A percentile compares a stretch with the other conserved stretches of the same genome.
phyloP scores from a whole-genome alignment of 352 stramenopile species.

The Globisporangium recalcitrans region DNA sequence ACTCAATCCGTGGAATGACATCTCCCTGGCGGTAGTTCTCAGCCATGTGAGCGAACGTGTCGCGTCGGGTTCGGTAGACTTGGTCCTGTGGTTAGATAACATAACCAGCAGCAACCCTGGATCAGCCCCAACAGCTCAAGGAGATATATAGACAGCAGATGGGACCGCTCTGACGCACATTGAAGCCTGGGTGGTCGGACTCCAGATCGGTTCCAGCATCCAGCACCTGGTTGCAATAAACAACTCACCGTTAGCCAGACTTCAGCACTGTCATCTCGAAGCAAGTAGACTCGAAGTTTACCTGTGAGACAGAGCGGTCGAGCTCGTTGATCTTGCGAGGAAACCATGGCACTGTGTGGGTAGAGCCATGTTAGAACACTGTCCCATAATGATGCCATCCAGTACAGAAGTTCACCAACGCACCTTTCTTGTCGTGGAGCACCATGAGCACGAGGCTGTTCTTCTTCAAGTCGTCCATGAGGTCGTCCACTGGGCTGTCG shows the following conservation, averaged over 20 bases:
- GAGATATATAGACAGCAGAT: background rate
- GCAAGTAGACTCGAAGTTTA: slow-evolving; percentile 19
- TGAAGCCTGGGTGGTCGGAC: slow-evolving; percentile 94
- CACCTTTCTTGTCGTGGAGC: slow-evolving; percentile 92
- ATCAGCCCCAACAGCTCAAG: background rate
- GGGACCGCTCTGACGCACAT: slow-evolving; percentile 33
- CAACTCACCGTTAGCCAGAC: no score
- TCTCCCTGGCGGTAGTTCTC: slow-evolving; percentile 88
- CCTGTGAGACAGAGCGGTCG: slow-evolving; percentile 61
- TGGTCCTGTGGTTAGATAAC: slow-evolving; percentile 55
- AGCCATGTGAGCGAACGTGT: slow-evolving; percentile 86
- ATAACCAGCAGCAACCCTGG: background rate
- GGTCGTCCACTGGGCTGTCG: slow-evolving; percentile 68
- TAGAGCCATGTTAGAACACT: background rate
- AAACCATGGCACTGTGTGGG: slow-evolving; percentile 67
- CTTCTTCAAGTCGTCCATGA: slow-evolving; percentile 83
- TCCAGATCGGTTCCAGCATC: slow-evolving; percentile 93
- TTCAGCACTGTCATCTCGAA: no score
- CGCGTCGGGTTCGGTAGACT: slow-evolving; percentile 88
- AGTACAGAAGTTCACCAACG: background rate
- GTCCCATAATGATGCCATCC: background rate
- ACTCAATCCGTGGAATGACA: slow-evolving; percentile 91
- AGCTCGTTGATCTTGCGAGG: slow-evolving; percentile 81
- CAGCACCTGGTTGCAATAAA: slow-evolving; percentile 27
- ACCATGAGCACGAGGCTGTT: slow-evolving; percentile 90